Base-by-base conservation (phyloP, 306 rosid genomes). In the Mucuna pruriens region DNA sequence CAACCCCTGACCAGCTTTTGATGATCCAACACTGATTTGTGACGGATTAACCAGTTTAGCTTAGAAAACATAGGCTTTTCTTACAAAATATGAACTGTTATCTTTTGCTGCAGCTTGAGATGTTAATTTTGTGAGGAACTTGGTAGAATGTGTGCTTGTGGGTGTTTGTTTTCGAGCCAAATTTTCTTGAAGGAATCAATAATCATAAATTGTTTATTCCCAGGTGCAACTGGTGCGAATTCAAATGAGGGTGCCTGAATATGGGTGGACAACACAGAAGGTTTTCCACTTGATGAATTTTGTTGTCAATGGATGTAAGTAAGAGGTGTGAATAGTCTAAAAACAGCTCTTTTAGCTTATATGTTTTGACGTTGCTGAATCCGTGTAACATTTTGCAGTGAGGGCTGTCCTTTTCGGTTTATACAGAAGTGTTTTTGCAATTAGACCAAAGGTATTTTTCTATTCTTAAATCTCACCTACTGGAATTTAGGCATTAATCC, bases 231-330 rank as follows among this genome's bases (percentile, higher is more conserved):
- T 92, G 49, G 69, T 89, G 45, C 86, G 97, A 6, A 91, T 92
- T 89, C 94, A 92, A 62, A 55, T 81, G 75, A 88, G 95, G 86
- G 91, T 92, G 5, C 94, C 90, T 7, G 97, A 91, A 79, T 91
- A 82, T 83, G 97, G 92, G 17, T 92, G 95, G 94, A 92, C 97
- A 66, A 92, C 92, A 4, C 95, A 92, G 82, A 92, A 89, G 86
- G 88, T 85, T 85, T 92, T 92, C 85, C 97, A 92, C 85, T 85
- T 91, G 85, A 89, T 92, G 97, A 92, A 88, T 85, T 89, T 89
- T 78, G 12, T 88, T 69, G 93, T 91, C 78, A 91, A 88, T 77
- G 95, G 91, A 85, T 61, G 97, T 90, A 90, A 88, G 97, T 91
- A 86, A 88, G 87, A 26, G 55, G 55, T 54, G 17, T 76, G 75